Evolutionary conservation across 306 rosid genomes (phyloP).

Genomic region (Ochetophila trinervis): DNA sequence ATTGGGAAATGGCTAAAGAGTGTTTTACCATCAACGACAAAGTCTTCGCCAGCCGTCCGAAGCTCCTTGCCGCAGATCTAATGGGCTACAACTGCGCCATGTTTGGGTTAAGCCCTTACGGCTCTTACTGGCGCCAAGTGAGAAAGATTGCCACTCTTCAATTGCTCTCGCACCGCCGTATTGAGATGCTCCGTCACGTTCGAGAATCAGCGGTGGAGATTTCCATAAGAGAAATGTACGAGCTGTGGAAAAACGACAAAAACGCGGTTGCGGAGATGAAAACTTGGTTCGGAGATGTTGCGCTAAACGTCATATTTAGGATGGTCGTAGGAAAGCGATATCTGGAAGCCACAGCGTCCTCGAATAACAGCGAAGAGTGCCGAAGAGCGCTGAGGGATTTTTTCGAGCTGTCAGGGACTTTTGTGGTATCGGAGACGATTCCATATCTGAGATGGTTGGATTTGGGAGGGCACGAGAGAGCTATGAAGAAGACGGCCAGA

Average conservation of each 20-base stretch:
- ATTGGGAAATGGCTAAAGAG: conserved; percentile 16
- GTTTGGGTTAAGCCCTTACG: conserved; percentile 17
- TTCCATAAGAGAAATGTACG: background rate
- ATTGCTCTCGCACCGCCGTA: conserved; percentile 17
- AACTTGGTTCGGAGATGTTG: conserved; percentile 5
- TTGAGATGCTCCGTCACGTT: conserved; percentile 10
- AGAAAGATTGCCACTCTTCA: conserved; percentile 21
- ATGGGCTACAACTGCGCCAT: conserved; percentile 34
- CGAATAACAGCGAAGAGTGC: too few relatives aligned
- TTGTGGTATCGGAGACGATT: conserved; percentile 15
- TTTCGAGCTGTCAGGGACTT: background rate
- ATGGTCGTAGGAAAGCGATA: conserved; percentile 13
- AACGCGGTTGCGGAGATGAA: conserved; percentile 9
- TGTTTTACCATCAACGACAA: conserved; percentile 23
- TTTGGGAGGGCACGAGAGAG: conserved; percentile 8
- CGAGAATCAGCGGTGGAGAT: conserved; percentile 8
- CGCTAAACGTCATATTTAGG: conserved; percentile 13
- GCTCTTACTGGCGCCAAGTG: conserved; percentile 31
- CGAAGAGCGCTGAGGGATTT: background rate
- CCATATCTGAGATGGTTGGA: conserved; percentile 27
- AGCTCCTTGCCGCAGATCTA: background rate
- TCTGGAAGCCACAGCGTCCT: background rate
- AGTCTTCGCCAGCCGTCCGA: conserved; percentile 25
- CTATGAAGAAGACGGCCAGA: conserved; percentile 10
- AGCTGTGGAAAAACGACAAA: background rate